Evolutionary conservation across 768 basidiomycete species (phyloP).

Genomic region (Kwoniella botswanensis): DNA sequence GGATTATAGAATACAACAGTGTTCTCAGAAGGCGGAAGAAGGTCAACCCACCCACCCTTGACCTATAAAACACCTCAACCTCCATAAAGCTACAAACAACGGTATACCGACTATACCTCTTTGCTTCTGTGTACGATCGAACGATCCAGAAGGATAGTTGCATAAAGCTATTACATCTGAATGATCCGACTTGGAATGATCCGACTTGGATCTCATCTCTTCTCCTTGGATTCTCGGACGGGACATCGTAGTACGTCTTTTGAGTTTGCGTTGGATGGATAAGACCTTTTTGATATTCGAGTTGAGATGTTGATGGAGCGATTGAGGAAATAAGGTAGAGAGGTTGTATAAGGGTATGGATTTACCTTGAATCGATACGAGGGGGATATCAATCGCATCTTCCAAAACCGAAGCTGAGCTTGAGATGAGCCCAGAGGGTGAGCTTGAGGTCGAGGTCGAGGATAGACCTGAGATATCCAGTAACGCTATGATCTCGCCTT

Average conservation of each 20-base stretch:
- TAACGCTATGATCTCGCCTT: constrained; percentile 12
- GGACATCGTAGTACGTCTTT: background rate
- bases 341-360: constrained; percentile 14
- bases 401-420: no score
- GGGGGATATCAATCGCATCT: constrained; percentile 6
- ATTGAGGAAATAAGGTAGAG: background rate
- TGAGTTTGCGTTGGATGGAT: constrained; percentile 3
- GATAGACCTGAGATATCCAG: constrained; percentile 12
- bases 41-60: constrained; percentile 14
- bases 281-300: background rate
- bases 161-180: background rate
- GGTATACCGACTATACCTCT: constrained; percentile 9
- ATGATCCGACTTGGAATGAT: background rate
- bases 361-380: background rate
- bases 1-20: no score
- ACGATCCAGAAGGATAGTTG: background rate
- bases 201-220: no score
- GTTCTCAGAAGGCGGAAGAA: no score
- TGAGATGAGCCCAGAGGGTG: no score
- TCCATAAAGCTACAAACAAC: constrained; percentile 22
- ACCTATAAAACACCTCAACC: constrained; percentile 23
- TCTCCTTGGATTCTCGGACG: background rate
- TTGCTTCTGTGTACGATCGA: background rate
- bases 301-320: background rate
- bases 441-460: background rate